Conservation (phyloP, 805 yeast species). For the Metschnikowia proteae region DNA sequence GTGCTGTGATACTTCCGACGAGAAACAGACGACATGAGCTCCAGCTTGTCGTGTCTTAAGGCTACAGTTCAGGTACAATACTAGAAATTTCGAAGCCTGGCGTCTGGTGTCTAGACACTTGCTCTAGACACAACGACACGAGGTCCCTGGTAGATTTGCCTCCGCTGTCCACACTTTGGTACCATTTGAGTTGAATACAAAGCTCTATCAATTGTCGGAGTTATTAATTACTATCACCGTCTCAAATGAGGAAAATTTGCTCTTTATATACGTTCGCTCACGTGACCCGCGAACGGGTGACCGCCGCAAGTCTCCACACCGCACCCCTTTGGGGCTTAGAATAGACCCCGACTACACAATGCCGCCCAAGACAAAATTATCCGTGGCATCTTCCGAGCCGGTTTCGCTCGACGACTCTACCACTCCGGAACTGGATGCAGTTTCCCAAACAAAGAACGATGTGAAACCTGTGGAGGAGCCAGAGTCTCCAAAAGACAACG, state of each 20-base stretch:
- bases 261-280: background rate
- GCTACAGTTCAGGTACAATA: background rate
- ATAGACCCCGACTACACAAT: background rate
- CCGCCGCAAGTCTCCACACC: conserved; percentile 2
- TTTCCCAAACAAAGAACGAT: conserved; percentile 4
- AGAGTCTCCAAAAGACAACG: conserved; percentile 1
- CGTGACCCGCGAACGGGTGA: conserved; percentile 1
- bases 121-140: conserved; percentile 9
- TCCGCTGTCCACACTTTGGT: conserved; percentile 48
- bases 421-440: background rate
- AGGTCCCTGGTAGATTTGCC: conserved; percentile 23
- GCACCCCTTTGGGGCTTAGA: background rate
- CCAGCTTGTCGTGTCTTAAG: no score
- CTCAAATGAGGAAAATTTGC: conserved; percentile 8
- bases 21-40: no score
- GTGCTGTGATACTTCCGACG: no score
- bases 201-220: conserved; percentile 45
- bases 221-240: conserved; percentile 24
- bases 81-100: conserved; percentile 2
- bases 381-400: conserved; percentile 34
- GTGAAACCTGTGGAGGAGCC: background rate
- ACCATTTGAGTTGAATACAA: conserved; percentile 25
- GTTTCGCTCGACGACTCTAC: conserved; percentile 23
- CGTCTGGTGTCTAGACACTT: background rate
- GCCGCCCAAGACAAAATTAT: conserved; percentile 22